These are phyloP conservation scores for Phaeosphaeriaceae sp. DNA, from an alignment of 2,329 filamentous ascomycete genomes.

Conservation along the genomic window DNA sequence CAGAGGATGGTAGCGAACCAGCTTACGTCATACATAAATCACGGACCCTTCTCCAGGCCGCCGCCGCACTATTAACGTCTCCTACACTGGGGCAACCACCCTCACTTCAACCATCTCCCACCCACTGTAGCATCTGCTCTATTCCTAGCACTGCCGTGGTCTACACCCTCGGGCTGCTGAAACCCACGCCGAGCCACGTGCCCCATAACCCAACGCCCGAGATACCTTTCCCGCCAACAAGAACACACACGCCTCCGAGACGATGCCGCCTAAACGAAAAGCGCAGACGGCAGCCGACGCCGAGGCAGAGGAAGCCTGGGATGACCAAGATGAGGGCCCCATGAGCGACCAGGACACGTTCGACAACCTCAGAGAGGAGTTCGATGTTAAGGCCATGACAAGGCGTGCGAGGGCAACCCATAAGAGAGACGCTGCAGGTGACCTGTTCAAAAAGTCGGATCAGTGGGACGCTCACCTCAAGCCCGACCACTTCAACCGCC, in stretches of 20 bases:
- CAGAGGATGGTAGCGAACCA: neutral
- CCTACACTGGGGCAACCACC: neutral
- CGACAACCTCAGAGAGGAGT: constrained; percentile 52
- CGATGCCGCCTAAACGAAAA: constrained; percentile 57
- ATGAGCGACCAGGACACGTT: constrained; percentile 57
- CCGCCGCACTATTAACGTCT: constrained; percentile 1
- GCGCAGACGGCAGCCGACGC: constrained; percentile 42
- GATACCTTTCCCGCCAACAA: too few relatives aligned
- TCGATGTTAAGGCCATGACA: constrained; percentile 44
- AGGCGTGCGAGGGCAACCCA: constrained; percentile 34
- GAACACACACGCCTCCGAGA: constrained; percentile 6
- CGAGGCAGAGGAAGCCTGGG: constrained; percentile 63
- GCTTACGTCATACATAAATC: constrained; percentile 8
- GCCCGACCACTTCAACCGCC: constrained; percentile 85
- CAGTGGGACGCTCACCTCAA: constrained; percentile 85
- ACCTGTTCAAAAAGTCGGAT: constrained; percentile 69
- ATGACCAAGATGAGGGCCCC: constrained; percentile 56
- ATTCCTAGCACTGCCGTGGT: neutral
- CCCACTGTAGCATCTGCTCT: neutral
- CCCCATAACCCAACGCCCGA: too few relatives aligned
- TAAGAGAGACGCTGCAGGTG: constrained; percentile 60
- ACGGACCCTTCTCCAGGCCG: neutral
- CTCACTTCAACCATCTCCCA: neutral
- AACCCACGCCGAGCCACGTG: neutral
- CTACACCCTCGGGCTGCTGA: neutral